These are phyloP conservation scores for Diutina scorzettiae DNA, from an alignment of 1,139 yeast genomes.

Conservation along the genomic window DNA sequence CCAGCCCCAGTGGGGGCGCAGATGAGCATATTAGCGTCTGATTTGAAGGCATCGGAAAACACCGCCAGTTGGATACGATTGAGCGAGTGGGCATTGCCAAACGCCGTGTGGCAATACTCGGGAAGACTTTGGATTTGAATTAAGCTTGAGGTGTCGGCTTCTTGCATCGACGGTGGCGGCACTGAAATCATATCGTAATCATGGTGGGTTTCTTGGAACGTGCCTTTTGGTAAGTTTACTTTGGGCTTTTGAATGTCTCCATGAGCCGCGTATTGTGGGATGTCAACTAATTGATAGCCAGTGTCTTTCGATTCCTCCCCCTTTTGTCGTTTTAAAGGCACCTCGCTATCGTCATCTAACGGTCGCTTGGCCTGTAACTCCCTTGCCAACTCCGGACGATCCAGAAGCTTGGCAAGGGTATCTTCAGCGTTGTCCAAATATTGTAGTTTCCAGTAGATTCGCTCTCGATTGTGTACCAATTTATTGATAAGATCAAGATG, in stretches of 20 bases:
- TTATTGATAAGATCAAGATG: constrained; percentile 2
- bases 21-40: constrained; percentile 61
- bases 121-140: constrained; percentile 60
- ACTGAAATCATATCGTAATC: constrained; percentile 80
- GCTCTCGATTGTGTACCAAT: neutral
- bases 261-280: neutral
- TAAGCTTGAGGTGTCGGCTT: constrained; percentile 32
- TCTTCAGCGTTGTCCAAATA: neutral
- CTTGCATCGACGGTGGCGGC: constrained; percentile 45
- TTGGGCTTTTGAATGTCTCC: constrained; percentile 27
- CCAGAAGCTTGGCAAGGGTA: neutral
- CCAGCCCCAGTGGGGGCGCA: constrained; percentile 99
- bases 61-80: constrained; percentile 81
- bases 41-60: constrained; percentile 60
- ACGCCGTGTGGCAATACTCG: constrained; percentile 69
- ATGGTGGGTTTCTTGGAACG: constrained; percentile 63
- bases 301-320: neutral
- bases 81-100: constrained; percentile 53
- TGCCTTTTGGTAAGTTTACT: constrained; percentile 69
- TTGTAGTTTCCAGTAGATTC: constrained; percentile 1
- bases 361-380: neutral
- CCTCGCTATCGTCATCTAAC: neutral
- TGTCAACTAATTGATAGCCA: neutral
- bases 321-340: neutral
- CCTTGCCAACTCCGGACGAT: neutral